Evolutionary conservation across 371 early-diverging fungal species (phyloP), one percentile per base, ranked within the genome.

Genomic region (Mucor circinelloides): DNA sequence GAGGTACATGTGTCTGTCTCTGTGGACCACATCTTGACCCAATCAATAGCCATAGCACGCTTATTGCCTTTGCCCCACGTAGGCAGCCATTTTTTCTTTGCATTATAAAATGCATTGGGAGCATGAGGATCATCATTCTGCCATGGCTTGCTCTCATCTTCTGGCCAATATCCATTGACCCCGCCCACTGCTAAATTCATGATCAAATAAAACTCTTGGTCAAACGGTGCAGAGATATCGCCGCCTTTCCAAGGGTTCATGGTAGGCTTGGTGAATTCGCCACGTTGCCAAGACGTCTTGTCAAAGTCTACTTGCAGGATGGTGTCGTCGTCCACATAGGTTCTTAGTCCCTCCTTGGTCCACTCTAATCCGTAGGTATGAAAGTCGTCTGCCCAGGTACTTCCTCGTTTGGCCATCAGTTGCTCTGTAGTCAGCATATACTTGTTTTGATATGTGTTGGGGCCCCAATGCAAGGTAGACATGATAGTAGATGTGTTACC

Each of bases 131-230:
- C 74, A 19, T 36, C 52, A 55, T 83, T 84, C 13, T 56, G 69
- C 89, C 89, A 89, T n/a, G 89, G 89, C 48, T 87, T 87, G 27
- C 40, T 60, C 2, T 69, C 68, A 32, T 60, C 73, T 59, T 90
- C 90, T 27, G 88, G 87, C 76, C 87, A 92, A 65, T 80, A 90
- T 1, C 82, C 88, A 56, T 81, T 83, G 2, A 84, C 81, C 9
- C 90, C 91, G 19, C 90, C 91, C 2, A 90, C 90, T 7, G 92
- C 91, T 2, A 92, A 82, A 64, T 92, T 90, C 60, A 92, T 63
- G 30, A 90, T 82, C 76, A 89, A 32, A 59, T 85, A 87, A 56
- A 88, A 88, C 56, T 87, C 86, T 72, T 88, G 82, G 63, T 90
- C 91, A 69, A 90, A 90, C 0, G 89, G 89, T 7, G 90, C 86